Evolutionary conservation across 352 stramenopile species (phyloP), one percentile per base, ranked within the genome.

Genomic region (Phytophthora sp.): DNA sequence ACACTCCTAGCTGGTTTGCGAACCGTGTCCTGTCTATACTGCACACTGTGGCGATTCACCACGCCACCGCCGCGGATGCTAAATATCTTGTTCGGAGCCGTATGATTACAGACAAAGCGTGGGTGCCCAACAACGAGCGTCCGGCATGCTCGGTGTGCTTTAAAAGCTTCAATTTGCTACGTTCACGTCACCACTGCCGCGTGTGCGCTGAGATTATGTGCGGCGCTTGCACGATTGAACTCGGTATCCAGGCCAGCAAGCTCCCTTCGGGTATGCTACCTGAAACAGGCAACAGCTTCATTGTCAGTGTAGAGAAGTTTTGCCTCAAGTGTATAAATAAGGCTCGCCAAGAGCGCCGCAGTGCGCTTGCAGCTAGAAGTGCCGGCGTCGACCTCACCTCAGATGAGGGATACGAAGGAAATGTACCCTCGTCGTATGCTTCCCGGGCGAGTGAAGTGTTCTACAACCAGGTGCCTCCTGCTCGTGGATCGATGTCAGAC

Each of bases 121-220:
- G 81, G 81, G 81, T 91, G 24, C 77, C 79, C 1, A 91, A 91
- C 61, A 78, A 79, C 45, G 79, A 89, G 50, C 77, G 84, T 0
- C 75, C 82, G 13, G 79, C 81, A 3, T 94, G 84, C 39, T 88
- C 72, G 21, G 79, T 92, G 8, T 94, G 84, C 59, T 87, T 89
- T 55, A 91, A 91, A 68, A 87, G 75, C 37, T 94, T 94, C 49
- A 85, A 78, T 42, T 56, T 91, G 46, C 62, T 94, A 48, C 82
- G 84, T 1, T 82, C 79, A 37, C 84, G 86, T 30, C 86, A 95
- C 63, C 84, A 95, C 64, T 95, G 86, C 58, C 84, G 84, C 27
- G 80, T 88, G 6, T 95, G 86, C 44, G 84, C 81, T 31, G 86
- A 95, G 54, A 90, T 95, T 59, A 93, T 93, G 82, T 93, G 84